phyloP scores from a whole-genome alignment of 2,329 filamentous ascomycete genomes.

The Pleomassaria siparia region DNA sequence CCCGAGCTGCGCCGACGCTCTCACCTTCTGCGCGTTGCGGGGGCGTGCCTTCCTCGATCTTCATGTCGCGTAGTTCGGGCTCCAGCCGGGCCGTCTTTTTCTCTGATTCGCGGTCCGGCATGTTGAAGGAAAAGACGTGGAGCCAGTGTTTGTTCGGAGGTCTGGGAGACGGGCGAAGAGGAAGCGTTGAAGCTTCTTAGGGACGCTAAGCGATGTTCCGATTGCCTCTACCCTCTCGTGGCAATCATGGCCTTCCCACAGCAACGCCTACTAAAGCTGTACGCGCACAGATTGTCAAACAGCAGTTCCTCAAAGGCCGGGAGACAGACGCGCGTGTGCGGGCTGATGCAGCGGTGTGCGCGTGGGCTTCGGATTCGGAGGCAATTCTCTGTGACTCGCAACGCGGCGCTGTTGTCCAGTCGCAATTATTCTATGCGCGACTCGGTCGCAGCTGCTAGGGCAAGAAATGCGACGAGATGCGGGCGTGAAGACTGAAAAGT shows the following conservation, averaged over 20 bases:
- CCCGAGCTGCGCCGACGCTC: slow-evolving; percentile 16
- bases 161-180: slow-evolving; percentile 17
- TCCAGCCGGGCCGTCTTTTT: slow-evolving; percentile 42
- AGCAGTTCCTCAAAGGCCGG: background rate
- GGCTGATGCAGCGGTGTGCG: background rate
- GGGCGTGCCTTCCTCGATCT: slow-evolving; percentile 45
- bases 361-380: background rate
- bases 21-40: slow-evolving; percentile 14
- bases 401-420: slow-evolving; percentile 3
- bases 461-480: slow-evolving; percentile 2
- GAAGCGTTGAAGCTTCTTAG: slow-evolving; percentile 26
- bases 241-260: slow-evolving; percentile 25
- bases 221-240: slow-evolving; percentile 19
- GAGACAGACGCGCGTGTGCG: background rate
- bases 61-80: slow-evolving; percentile 49
- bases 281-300: slow-evolving; percentile 11
- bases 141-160: slow-evolving; percentile 17
- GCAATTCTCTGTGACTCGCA: slow-evolving; percentile 1
- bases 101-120: slow-evolving; percentile 43
- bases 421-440: background rate
- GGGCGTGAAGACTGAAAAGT: slow-evolving; percentile 6
- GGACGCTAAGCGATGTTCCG: slow-evolving; percentile 34
- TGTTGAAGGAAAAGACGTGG: slow-evolving; percentile 24
- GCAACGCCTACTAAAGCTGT: slow-evolving; percentile 21
- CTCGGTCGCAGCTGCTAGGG: slow-evolving; percentile 9